These are phyloP conservation scores for Ophiostoma populinum DNA, from an alignment of 2,329 filamentous ascomycete genomes.

Conservation along the genomic window DNA sequence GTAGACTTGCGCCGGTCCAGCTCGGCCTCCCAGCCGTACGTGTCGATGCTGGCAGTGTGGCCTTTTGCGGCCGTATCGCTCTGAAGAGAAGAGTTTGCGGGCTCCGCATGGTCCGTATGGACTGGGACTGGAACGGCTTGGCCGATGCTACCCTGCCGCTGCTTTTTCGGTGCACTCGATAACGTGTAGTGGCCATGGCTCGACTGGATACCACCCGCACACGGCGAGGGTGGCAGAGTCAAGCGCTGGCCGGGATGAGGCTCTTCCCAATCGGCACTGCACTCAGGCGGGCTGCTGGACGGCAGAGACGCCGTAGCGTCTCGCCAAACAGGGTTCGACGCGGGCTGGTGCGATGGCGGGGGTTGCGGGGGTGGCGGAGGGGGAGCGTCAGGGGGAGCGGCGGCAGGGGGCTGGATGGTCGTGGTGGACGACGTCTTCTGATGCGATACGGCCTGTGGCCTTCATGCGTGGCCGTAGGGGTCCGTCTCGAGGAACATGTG, in stretches of 20 bases:
- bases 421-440: conserved; percentile 15
- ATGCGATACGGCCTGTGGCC: conserved; percentile 38
- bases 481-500: conserved; percentile 19
- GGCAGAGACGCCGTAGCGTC: too few species aligned
- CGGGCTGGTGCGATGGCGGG: conserved; percentile 10
- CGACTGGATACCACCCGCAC: background rate
- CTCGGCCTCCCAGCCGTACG: conserved; percentile 39
- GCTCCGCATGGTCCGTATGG: too few species aligned
- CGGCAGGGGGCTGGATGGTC: conserved; percentile 15
- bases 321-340: too few species aligned
- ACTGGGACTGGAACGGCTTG: too few species aligned
- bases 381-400: conserved; percentile 10
- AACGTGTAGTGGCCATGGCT: too few species aligned
- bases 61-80: conserved; percentile 32
- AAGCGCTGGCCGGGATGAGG: conserved; percentile 28
- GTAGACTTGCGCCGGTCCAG: conserved; percentile 18
- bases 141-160: too few species aligned
- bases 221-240: conserved; percentile 12
- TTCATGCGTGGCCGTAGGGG: conserved; percentile 25
- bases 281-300: background rate
- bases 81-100: too few species aligned
- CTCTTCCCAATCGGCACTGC: conserved; percentile 23
- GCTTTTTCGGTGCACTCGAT: too few species aligned
- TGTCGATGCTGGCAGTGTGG: conserved; percentile 16
- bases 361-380: conserved; percentile 8